A percentile compares a stretch with the other conserved stretches of the same genome.
These are phyloP conservation scores for Geosmithia morbida DNA, from an alignment of 2,329 filamentous ascomycete genomes.

Conservation along the genomic window DNA sequence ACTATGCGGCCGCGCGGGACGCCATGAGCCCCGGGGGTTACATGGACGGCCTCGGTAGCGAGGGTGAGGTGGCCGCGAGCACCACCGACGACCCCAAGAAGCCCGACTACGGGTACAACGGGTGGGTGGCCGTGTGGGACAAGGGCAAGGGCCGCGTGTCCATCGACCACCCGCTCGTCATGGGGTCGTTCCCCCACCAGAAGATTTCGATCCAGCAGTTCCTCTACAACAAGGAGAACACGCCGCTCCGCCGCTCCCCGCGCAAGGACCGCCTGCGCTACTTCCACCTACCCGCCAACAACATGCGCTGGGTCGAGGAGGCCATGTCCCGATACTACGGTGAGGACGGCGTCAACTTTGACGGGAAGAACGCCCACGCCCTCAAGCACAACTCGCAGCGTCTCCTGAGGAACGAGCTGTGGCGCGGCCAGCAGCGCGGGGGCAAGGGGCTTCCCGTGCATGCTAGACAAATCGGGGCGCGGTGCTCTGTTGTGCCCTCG, in stretches of 20 bases:
- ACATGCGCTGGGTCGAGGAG: conserved; percentile 13
- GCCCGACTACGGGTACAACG: conserved; percentile 7
- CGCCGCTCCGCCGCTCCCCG: conserved; percentile 6
- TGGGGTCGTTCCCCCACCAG: conserved; percentile 8
- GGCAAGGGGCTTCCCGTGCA: conserved; percentile 5
- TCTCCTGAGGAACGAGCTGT: conserved; percentile 6
- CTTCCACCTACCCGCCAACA: conserved; percentile 12
- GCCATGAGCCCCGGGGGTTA: conserved; percentile 3
- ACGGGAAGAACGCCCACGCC: conserved; percentile 3
- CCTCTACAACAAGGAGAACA: conserved; percentile 7
- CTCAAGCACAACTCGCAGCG: conserved; percentile 7
- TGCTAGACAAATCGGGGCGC: conserved; percentile 6
- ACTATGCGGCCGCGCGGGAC: conserved; percentile 3
- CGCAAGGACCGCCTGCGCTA: conserved; percentile 8
- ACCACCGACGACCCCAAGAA: conserved; percentile 4
- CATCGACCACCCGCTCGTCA: conserved; percentile 5
- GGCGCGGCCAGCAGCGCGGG: conserved; percentile 6
- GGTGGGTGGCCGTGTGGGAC: conserved; percentile 7
- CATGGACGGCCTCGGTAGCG: conserved; percentile 4
- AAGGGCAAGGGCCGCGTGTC: conserved; percentile 4
- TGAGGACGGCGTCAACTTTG: conserved; percentile 6
- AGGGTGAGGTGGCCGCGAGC: neutral
- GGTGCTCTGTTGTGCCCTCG: conserved; percentile 6
- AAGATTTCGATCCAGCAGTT: conserved; percentile 9
- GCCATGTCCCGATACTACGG: conserved; percentile 8